These are phyloP conservation scores for Boletus sp. DNA, from an alignment of 768 basidiomycete species.

Conservation along the genomic window DNA sequence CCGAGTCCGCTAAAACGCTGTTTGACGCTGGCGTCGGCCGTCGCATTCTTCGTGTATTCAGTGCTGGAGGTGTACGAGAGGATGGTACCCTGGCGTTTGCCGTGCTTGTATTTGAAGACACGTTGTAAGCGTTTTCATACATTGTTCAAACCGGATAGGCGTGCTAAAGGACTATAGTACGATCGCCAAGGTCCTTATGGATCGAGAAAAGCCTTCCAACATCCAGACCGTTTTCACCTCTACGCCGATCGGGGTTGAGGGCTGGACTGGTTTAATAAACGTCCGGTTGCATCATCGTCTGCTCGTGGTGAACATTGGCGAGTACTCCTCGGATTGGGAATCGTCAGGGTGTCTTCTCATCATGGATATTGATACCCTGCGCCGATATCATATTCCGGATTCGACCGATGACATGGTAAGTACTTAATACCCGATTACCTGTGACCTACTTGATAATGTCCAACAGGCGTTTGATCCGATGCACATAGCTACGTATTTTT, in stretches of 20 bases:
- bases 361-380: slow-evolving; percentile 3
- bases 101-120: slow-evolving; percentile 5
- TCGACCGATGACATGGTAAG: background rate
- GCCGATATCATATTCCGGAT: background rate
- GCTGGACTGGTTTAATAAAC: slow-evolving; percentile 1
- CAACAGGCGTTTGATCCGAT: background rate
- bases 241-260: background rate
- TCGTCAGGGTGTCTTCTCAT: slow-evolving; percentile 1
- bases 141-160: background rate
- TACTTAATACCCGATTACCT: background rate
- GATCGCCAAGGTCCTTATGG: slow-evolving; percentile 2
- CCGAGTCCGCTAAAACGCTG: background rate
- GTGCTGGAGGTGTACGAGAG: background rate
- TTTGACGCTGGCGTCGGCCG: background rate
- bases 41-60: slow-evolving; percentile 1
- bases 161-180: background rate
- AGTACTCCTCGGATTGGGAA: background rate
- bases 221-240: background rate
- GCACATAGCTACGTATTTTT: background rate
- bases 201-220: background rate
- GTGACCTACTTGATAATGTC: background rate
- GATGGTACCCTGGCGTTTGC: slow-evolving; percentile 4
- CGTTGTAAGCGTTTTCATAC: background rate
- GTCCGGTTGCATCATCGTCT: slow-evolving; percentile 8
- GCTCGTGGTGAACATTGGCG: slow-evolving; percentile 9